Conservation (phyloP, 2,329 filamentous ascomycete species). For the Aspergillus luchuensis region DNA sequence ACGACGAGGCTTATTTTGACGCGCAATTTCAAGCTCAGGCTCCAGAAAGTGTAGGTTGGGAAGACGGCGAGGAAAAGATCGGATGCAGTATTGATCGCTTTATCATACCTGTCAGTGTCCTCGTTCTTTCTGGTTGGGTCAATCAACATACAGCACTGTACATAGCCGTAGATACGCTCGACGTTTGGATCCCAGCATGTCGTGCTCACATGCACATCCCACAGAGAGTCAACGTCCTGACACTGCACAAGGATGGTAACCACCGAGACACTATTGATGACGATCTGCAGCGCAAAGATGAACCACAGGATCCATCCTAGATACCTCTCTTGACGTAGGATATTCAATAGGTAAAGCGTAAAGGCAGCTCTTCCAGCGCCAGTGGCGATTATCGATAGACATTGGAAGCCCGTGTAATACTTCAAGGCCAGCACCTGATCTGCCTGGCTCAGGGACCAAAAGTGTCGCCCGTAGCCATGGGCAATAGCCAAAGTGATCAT, state of each 20-base stretch:
- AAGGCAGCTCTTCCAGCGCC: slow-evolving; percentile 9
- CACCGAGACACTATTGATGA: slow-evolving; percentile 27
- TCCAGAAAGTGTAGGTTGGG: slow-evolving; percentile 35
- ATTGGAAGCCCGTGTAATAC: not conserved
- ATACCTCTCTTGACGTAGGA: slow-evolving; percentile 8
- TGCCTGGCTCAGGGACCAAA: not conserved
- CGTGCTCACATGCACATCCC: slow-evolving; percentile 20
- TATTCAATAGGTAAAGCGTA: slow-evolving; percentile 9
- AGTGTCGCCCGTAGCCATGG: slow-evolving; percentile 3
- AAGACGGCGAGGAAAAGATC: slow-evolving; percentile 33
- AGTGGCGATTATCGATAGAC: not conserved
- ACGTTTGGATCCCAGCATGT: slow-evolving; percentile 27
- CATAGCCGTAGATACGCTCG: slow-evolving; percentile 32
- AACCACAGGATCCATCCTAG: not conserved
- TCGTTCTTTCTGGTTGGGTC: no score
- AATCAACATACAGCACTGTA: slow-evolving; percentile 28
- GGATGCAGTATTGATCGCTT: slow-evolving; percentile 30
- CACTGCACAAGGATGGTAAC: slow-evolving; percentile 31
- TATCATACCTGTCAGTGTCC: not conserved
- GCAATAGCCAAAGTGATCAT: slow-evolving; percentile 1
- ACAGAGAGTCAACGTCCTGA: slow-evolving; percentile 24
- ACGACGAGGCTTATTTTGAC: slow-evolving; percentile 34
- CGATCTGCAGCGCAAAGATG: slow-evolving; percentile 19
- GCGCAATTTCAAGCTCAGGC: slow-evolving; percentile 31
- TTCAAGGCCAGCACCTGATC: not conserved